phyloP scores from a whole-genome alignment of 768 basidiomycete species.

The Cystobasidium ongulense region DNA sequence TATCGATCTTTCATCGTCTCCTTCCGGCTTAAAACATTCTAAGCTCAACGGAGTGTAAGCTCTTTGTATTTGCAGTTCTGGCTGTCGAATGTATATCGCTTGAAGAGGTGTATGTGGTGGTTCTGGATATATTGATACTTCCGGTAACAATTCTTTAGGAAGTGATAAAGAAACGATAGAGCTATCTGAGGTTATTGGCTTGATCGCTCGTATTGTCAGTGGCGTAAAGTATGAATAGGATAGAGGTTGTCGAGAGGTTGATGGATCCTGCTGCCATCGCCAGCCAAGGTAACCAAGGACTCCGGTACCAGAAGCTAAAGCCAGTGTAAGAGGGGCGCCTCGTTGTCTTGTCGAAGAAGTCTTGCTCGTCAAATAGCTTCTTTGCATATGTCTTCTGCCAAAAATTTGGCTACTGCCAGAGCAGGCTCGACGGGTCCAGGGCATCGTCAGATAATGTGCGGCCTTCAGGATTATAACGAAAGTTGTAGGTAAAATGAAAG shows the following conservation, averaged over 20 bases:
- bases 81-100: conserved; percentile 39
- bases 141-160: conserved; percentile 28
- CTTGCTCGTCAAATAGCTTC: neutral
- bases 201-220: conserved; percentile 32
- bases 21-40: conserved; percentile 26
- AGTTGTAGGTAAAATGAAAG: no score
- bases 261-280: neutral
- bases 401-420: neutral
- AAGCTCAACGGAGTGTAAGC: conserved; percentile 40
- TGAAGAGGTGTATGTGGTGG: conserved; percentile 31
- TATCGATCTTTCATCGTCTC: conserved; percentile 21
- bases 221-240: conserved; percentile 34
- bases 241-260: conserved; percentile 16
- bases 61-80: conserved; percentile 40
- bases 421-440: neutral
- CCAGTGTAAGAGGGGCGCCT: neutral
- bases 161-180: conserved; percentile 35
- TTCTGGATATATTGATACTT: neutral
- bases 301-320: neutral
- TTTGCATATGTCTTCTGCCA: neutral
- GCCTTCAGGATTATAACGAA: no score
- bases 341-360: neutral
- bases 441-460: no score
- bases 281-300: neutral
- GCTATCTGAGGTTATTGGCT: conserved; percentile 33